phyloP scores from a whole-genome alignment of 1,139 yeast genomes.

The Hyphopichia buzzinii region DNA sequence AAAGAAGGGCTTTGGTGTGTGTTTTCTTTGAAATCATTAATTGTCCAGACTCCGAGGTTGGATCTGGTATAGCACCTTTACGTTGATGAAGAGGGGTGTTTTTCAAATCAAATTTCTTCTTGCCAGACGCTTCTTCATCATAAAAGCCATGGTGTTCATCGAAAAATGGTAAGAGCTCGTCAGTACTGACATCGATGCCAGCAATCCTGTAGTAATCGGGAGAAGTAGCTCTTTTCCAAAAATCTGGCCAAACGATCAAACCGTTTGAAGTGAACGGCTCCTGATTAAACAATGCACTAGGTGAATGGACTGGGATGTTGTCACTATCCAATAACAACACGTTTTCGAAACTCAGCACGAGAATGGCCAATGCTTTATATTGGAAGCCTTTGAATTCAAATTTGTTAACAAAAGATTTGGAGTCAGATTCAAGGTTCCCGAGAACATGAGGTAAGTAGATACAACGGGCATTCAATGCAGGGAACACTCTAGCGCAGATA shows the following conservation, averaged over 20 bases:
- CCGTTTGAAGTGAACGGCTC: conserved; percentile 34
- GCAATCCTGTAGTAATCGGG: conserved; percentile 43
- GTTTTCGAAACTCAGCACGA: conserved; percentile 75
- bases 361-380: conserved; percentile 71
- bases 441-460: conserved; percentile 57
- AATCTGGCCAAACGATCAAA: conserved; percentile 48
- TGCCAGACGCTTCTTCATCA: conserved; percentile 10
- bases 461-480: conserved; percentile 69
- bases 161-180: conserved; percentile 28
- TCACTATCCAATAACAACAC: conserved; percentile 79
- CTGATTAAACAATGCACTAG: conserved; percentile 38
- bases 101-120: conserved; percentile 9
- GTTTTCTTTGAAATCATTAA: conserved; percentile 62
- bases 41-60: conserved; percentile 83
- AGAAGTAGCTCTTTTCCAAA: conserved; percentile 46
- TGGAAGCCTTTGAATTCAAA: conserved; percentile 71
- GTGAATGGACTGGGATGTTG: conserved; percentile 59
- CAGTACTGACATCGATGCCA: conserved; percentile 24
- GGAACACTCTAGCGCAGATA: conserved; percentile 63
- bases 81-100: conserved; percentile 64
- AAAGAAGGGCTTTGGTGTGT: conserved; percentile 62
- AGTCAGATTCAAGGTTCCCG: conserved; percentile 27
- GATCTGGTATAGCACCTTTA: conserved; percentile 73
- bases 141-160: conserved; percentile 28
- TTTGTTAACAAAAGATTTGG: conserved; percentile 24